These are phyloP conservation scores for Aegilops tauschii DNA, from an alignment of 176 grass and related monocot species.

Conservation along the genomic window DNA sequence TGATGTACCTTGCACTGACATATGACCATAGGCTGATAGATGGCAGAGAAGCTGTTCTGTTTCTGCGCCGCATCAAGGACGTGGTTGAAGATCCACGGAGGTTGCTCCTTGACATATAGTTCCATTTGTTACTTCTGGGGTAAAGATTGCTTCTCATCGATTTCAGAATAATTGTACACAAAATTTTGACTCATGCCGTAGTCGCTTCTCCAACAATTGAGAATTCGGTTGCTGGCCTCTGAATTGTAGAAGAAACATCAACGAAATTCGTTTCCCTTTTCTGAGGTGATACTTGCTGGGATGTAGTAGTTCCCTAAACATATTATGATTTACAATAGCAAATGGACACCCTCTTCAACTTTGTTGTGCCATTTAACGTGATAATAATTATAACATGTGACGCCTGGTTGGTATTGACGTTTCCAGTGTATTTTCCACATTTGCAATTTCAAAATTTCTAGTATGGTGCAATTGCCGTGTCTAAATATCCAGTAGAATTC, in stretches of 20 bases:
- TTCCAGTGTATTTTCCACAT: background rate
- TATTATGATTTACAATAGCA: background rate
- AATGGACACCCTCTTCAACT: background rate
- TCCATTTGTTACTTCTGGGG: background rate
- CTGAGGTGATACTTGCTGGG: background rate
- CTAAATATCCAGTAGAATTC: background rate
- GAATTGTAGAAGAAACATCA: constrained; percentile 22
- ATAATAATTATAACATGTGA: background rate
- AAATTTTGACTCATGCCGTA: constrained; percentile 22
- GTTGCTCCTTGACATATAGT: constrained; percentile 70
- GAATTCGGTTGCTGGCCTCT: constrained; percentile 6
- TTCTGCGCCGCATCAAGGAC: constrained; percentile 73
- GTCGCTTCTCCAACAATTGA: background rate
- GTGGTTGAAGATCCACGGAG: constrained; percentile 69
- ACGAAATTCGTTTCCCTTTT: background rate
- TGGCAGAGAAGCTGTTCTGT: constrained; percentile 71
- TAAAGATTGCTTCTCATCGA: background rate
- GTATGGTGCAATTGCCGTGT: background rate
- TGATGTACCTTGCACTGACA: constrained; percentile 77
- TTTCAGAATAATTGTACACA: constrained; percentile 27
- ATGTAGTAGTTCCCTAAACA: background rate
- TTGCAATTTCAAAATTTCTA: background rate
- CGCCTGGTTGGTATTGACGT: background rate
- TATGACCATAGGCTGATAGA: constrained; percentile 81
- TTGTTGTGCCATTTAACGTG: background rate